Base-by-base conservation (phyloP, 805 yeast genomes). In the Pichia deserticola region DNA sequence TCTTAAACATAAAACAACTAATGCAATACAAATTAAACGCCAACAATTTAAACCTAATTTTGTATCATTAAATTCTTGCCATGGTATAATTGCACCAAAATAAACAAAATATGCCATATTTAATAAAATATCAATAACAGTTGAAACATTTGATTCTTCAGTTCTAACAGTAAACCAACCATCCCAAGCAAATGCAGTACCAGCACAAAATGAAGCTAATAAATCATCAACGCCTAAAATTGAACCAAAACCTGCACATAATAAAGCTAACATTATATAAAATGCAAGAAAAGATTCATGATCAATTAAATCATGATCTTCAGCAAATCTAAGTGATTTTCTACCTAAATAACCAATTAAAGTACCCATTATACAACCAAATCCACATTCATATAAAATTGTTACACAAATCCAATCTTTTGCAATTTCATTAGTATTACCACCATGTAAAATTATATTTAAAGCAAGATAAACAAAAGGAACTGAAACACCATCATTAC, bases 151-250 rank as follows among this genome's bases (percentile, higher is more conserved):
- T 7, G 84, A 76, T 54, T 79, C 81, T 56, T 78, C 79, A 2
- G 84, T 81, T 52, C 73, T 74, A 43, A 69, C 66, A 34, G 85
- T 78, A 61, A 76, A 80, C 66, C 78, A 79, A 28, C 87, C 89
- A 60, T 81, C 81, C 89, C 89, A 84, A 5, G 86, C 79, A 60
- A 84, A 82, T 0, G 84, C 78, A 2, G 84, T 76, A 29, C 89
- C 89, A 1, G 88, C 89, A 7, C 84, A 78, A 61, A 84, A 84
- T 10, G 88, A 81, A 5, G 83, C 86, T 44, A 84, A 69, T 50
- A 84, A 73, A 60, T 84, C 89, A 64, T 84, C 89, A 15, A 81
- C 78, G 20, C 89, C 89, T 40, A 84, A 61, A 65, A 82, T 72
- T 8, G 87, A 65, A 56, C 89, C 76, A 65, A 81, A 59, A 53